Evolutionary conservation across 1,284 basidiomycete species (phyloP), one percentile per base, ranked within the genome.

Genomic region (Marasmius sp.): DNA sequence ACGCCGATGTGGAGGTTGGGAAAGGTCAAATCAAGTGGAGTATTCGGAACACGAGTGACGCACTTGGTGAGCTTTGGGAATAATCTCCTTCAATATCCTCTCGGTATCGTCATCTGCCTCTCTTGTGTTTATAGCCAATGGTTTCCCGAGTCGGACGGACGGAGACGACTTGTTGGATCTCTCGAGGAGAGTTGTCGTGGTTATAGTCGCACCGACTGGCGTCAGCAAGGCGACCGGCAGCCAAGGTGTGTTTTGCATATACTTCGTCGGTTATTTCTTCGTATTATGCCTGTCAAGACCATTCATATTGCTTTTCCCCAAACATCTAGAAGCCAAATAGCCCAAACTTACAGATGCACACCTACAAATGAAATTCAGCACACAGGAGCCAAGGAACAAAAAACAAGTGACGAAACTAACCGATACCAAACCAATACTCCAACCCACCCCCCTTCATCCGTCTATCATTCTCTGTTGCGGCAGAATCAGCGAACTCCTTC

Each of bases 41-140:
- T n/a, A n/a, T n/a, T n/a, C n/a, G 36, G 11, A 12, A 14, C 14
- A 50, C 16, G n/a, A 27, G 36, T 20, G 38, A 67, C 75, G 5
- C 38, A 89, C 90, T 67, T 79, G 84, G 70, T 91, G 85, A 52
- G 89, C 84, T 58, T 76, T 79, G 0, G 92, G 92, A 0, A 93
- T 86, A 33, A 87, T 79, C 20, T 81, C 83, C 67, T 89, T 93
- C 64, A 94, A 67, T 56, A 94, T 91, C 8, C 82, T 75, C 67
- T 91, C 89, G 0, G 89, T 90, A 68, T 94, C 92, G 11, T 84
- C 87, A 61, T 94, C 90, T 0, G 92, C 92, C 90, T 5, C 91
- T 81, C 0, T n/a, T n/a, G 91, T 92, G 68, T 94, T 92, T 55
- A 93, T 90, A 0, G 89, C 92, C 39, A 93, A 75, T 0, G 91